Base-by-base conservation (phyloP, 108 stramenopile genomes). In the Nitzschia sp. region DNA sequence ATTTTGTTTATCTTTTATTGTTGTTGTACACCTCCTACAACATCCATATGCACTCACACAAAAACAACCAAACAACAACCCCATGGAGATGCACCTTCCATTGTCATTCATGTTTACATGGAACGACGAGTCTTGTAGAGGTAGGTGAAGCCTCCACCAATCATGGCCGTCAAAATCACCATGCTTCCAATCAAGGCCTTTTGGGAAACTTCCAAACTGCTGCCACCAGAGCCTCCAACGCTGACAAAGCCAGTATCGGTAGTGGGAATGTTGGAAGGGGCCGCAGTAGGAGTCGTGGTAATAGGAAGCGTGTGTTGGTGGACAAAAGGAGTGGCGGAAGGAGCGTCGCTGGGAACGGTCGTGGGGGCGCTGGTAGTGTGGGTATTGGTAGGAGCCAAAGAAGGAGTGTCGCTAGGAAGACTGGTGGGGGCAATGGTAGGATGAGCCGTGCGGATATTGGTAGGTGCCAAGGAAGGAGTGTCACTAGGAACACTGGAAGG, bases 151-250 rank as follows among this genome's bases (percentile, higher is more conserved):
- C 69, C 69, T 15, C 69, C 69, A 24, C 57, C 69, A 38, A 70
- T 48, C 0, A 60, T 8, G 38, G 57, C 57, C 21, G 59, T 39
- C 58, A 70, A 51, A 19, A 70, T 58, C 6, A 58, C 69, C 69
- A 70, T 70, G 21, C 57, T 58, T 20, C 69, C 69, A 51, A 70
- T 70, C 58, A 62, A 62, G 17, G 61, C 41, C 22, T 62, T 62
- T 62, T 62, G 61, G 8, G 61, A 44, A 43, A 62, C 37, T 21
- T 43, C 21, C 43, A 70, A 60, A 17, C 34, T 68, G 17, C 39
- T 20, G 8, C 41, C 55, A 0, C 21, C 42, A 22, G 40, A 14
- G 19, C 43, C 69, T 44, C 54, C 52, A 38, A 37, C 50, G 15
- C 15, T 7, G 38, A 14, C 48, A 25, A 15, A 29, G 17, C 46